Conservation (phyloP, 2,329 filamentous ascomycete genomes). For the Daldinia eschscholtzii region DNA sequence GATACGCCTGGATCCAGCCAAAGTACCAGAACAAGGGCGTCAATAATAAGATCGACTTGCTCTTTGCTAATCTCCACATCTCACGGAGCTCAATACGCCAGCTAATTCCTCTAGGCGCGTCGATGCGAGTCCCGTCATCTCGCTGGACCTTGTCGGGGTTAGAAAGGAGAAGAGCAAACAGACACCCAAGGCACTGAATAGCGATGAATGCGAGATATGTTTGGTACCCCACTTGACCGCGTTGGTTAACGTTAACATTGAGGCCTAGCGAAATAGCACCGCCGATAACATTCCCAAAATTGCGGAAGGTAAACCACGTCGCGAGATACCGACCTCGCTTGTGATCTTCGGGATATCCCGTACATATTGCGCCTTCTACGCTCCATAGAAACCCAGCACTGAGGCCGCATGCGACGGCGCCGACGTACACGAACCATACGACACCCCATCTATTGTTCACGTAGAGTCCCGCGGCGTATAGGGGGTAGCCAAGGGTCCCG, state of each 20-base stretch:
- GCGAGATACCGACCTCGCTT: slow-evolving; percentile 75
- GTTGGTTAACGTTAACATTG: slow-evolving; percentile 65
- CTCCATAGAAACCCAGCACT: slow-evolving; percentile 82
- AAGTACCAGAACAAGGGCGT: slow-evolving; percentile 55
- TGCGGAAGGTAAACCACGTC: slow-evolving; percentile 74
- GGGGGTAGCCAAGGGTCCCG: slow-evolving; percentile 53
- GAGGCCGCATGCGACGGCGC: slow-evolving; percentile 76
- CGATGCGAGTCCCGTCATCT: slow-evolving; percentile 73
- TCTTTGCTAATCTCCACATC: slow-evolving; percentile 54
- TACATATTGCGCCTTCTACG: slow-evolving; percentile 78
- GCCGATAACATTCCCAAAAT: slow-evolving; percentile 70
- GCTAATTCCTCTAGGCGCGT: slow-evolving; percentile 40
- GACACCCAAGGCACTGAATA: slow-evolving; percentile 73
- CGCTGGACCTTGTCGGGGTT: slow-evolving; percentile 73
- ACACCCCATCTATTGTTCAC: slow-evolving; percentile 62
- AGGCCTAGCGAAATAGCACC: slow-evolving; percentile 78
- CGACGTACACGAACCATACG: slow-evolving; percentile 76
- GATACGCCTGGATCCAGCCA: slow-evolving; percentile 57
- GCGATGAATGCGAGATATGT: slow-evolving; percentile 79
- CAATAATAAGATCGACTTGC: slow-evolving; percentile 54
- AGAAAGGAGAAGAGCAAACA: slow-evolving; percentile 74
- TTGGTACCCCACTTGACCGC: slow-evolving; percentile 73
- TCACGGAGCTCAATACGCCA: slow-evolving; percentile 52
- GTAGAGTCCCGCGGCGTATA: slow-evolving; percentile 56
- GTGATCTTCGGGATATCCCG: slow-evolving; percentile 78